Conservation (phyloP, 257 asterid genomes). For the Scutellaria baicalensis region DNA sequence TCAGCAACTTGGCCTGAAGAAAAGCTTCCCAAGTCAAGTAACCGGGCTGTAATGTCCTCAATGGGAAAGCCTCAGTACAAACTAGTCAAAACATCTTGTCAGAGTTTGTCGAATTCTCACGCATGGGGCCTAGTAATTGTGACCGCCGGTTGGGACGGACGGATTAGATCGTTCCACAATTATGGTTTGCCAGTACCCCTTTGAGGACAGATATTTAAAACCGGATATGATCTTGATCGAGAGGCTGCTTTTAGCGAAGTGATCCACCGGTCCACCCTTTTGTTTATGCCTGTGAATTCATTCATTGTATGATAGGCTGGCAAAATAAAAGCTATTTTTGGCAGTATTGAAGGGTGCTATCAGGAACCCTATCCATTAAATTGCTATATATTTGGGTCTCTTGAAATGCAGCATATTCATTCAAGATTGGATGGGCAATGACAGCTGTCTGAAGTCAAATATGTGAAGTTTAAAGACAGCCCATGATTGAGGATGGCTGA, state of each 20-base stretch:
- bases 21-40: slow-evolving; percentile 58
- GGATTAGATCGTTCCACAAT: slow-evolving; percentile 78
- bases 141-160: slow-evolving; percentile 86
- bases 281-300: slow-evolving; percentile 5
- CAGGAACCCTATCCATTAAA: slow-evolving; percentile 23
- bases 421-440: slow-evolving; percentile 3
- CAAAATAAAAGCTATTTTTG: slow-evolving; percentile 21
- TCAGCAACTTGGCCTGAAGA: slow-evolving; percentile 99
- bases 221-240: slow-evolving; percentile 12
- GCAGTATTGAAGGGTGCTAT: slow-evolving; percentile 18
- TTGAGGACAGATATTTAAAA: slow-evolving; percentile 20
- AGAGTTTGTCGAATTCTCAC: slow-evolving; percentile 53
- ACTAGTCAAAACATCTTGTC: slow-evolving; percentile 61
- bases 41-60: slow-evolving; percentile 20
- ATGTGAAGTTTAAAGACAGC: not conserved
- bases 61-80: slow-evolving; percentile 65
- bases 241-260: slow-evolving; percentile 14
- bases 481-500: slow-evolving; percentile 8
- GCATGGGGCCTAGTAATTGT: slow-evolving; percentile 89
- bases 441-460: slow-evolving; percentile 20
- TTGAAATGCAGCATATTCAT: slow-evolving; percentile 2
- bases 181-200: slow-evolving; percentile 75
- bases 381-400: slow-evolving; percentile 13
- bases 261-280: slow-evolving; percentile 4
- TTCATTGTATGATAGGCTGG: slow-evolving; percentile 35